Base-by-base conservation (phyloP, 2,329 filamentous ascomycete species). In the Plectosphaerella sp. region DNA sequence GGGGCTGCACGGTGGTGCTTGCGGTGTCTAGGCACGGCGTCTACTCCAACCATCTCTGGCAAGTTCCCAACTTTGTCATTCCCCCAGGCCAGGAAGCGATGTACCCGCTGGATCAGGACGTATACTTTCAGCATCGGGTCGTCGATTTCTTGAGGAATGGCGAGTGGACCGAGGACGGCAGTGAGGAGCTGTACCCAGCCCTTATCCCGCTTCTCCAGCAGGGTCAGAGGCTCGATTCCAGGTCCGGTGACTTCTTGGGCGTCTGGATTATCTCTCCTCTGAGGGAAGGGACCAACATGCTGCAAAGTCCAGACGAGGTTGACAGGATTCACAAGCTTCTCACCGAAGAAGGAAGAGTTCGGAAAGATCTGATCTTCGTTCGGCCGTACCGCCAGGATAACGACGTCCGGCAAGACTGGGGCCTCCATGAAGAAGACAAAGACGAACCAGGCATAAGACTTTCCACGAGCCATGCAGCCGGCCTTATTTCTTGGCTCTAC, bases 11-110 rank as follows among this genome's bases (percentile, higher is more conserved):
- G 11, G 52, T 54, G 12, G 39, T 59, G 45, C 33, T 55, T 3
- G 49, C 49, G 12, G 49, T 50, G 18, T 52, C 50, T 12, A 48
- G 50, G 18, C n/a, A 39, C 5, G 57, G 56, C 11, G 50, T 58
- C 10, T 59, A 52, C 45, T 45, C 52, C 9, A 54, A 47, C 11
- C 57, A 58, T 16, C 3, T 59, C 20, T 59, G 56, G 57, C 52
- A 59, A 28, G 33, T 52, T 5, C 57, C 57, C 14, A 51, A 46
- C 48, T 55, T 59, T 45, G 3, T 4, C 8, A 53, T 50, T 12
- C 43, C 22, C 22, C 22, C 22, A 22, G 22, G 45, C 5, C 12
- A 36, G 2, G 45, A 51, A 6, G 28, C n/a, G 11, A 15, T 47
- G 8, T 24, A 20, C n/a, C 1, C 20, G 4, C 28, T 35, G 20